Conservation (phyloP, 116 monocot genomes). For the Posidonia oceanica region DNA sequence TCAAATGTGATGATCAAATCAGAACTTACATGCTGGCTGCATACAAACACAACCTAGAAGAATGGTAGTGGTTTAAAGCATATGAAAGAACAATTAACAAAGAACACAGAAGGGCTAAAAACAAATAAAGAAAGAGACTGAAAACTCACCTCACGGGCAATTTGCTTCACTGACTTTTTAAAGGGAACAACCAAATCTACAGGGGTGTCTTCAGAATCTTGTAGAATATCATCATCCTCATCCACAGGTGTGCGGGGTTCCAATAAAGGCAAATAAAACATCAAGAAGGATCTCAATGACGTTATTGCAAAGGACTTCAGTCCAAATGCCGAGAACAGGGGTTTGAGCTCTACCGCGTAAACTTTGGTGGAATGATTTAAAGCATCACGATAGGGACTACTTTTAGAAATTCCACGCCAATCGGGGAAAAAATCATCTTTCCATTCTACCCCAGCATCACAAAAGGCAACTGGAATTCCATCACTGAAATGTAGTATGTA, state of each 20-base stretch:
- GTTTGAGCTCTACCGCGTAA: slow-evolving; percentile 62
- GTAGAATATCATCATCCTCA: slow-evolving; percentile 56
- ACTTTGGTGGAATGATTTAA: slow-evolving; percentile 38
- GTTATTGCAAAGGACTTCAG: slow-evolving; percentile 53
- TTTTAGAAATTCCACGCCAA: slow-evolving; percentile 16
- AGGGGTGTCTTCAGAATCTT: slow-evolving; percentile 35
- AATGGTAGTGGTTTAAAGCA: too few species aligned
- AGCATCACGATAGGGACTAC: slow-evolving; percentile 9
- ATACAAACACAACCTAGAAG: too few species aligned
- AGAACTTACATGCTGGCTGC: too few species aligned
- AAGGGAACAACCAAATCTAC: slow-evolving; percentile 72
- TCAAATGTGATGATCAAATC: too few species aligned
- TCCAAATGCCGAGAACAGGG: slow-evolving; percentile 83
- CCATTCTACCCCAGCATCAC: slow-evolving; percentile 63
- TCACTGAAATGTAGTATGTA: slow-evolving; percentile 9
- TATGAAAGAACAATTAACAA: not conserved
- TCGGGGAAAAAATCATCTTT: slow-evolving; percentile 20
- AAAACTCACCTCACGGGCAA: slow-evolving; percentile 61
- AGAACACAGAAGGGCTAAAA: not conserved
- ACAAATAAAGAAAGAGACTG: not conserved
- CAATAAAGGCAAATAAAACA: slow-evolving; percentile 85
- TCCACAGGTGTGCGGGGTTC: slow-evolving; percentile 46
- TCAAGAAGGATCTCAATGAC: slow-evolving; percentile 72
- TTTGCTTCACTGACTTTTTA: slow-evolving; percentile 82
- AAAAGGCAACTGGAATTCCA: slow-evolving; percentile 56